These are phyloP conservation scores for Globisporangium middletonii DNA, from an alignment of 352 stramenopile genomes.

Conservation along the genomic window DNA sequence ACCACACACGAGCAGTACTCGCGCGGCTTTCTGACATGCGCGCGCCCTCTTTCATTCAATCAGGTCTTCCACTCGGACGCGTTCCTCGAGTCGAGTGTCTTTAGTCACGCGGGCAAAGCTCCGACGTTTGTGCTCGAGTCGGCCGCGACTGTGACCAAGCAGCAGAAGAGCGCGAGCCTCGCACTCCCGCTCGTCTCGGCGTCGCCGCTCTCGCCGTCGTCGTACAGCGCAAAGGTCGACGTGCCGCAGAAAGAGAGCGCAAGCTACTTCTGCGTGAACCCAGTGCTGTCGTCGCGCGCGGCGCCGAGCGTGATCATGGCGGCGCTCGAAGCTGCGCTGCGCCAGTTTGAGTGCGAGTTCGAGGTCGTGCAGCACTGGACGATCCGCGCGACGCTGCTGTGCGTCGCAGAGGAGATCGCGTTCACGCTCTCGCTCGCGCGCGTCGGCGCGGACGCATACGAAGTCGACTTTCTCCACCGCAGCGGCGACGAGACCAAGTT, in stretches of 20 bases:
- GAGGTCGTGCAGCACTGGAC: constrained; percentile 31
- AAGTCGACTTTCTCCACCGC: constrained; percentile 53
- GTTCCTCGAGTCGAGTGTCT: constrained; percentile 11
- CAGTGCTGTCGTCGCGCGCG: constrained; percentile 37
- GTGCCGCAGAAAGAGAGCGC: constrained; percentile 46
- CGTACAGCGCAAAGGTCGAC: constrained; percentile 26
- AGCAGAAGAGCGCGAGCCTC: neutral
- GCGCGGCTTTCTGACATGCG: neutral
- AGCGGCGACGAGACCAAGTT: constrained; percentile 54
- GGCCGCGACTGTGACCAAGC: neutral
- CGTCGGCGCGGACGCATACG: constrained; percentile 28
- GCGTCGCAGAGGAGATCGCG: constrained; percentile 60
- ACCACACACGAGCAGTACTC: neutral
- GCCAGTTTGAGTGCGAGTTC: constrained; percentile 34
- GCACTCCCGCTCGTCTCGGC: constrained; percentile 3
- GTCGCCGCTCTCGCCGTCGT: constrained; percentile 46
- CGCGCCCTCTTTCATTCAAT: neutral
- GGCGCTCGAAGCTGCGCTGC: constrained; percentile 26
- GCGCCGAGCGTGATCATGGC: constrained; percentile 46
- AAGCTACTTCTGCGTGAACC: constrained; percentile 48
- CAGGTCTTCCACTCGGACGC: constrained; percentile 15
- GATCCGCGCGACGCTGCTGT: constrained; percentile 44
- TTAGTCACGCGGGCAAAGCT: constrained; percentile 7
- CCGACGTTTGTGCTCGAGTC: constrained; percentile 19
- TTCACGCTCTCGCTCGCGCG: constrained; percentile 52